phyloP scores from a whole-genome alignment of 345 rosid genomes.

The Boechera divaricarpa region DNA sequence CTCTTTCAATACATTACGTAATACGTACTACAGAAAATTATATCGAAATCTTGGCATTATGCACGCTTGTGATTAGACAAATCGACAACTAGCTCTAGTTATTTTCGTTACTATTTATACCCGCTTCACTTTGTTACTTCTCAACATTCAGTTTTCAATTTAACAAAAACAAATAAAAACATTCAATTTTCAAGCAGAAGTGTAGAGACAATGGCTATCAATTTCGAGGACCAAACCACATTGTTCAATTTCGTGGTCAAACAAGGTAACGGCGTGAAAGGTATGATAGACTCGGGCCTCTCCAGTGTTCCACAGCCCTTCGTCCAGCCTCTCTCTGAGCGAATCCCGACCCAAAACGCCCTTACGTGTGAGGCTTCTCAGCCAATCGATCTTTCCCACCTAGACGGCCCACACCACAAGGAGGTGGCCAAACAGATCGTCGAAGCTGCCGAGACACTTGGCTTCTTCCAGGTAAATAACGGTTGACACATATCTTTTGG shows the following conservation, averaged over 20 bases:
- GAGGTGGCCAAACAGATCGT: conserved; percentile 47
- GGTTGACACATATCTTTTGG: neutral
- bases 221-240: conserved; percentile 45
- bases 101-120: conserved; percentile 19
- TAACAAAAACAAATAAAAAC: neutral
- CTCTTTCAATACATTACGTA: neutral
- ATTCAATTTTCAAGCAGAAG: conserved; percentile 11
- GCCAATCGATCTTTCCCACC: conserved; percentile 55
- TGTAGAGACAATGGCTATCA: conserved; percentile 24
- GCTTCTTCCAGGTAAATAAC: conserved; percentile 53
- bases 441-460: conserved; percentile 57
- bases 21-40: neutral
- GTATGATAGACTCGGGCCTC: conserved; percentile 57
- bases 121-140: conserved; percentile 6
- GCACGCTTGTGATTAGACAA: conserved; percentile 23
- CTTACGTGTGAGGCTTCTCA: conserved; percentile 17
- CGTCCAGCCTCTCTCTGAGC: conserved; percentile 50
- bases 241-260: conserved; percentile 57
- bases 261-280: conserved; percentile 64
- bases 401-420: conserved; percentile 51
- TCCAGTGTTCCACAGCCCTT: conserved; percentile 51
- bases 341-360: conserved; percentile 49
- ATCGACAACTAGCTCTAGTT: neutral
- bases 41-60: conserved; percentile 31
- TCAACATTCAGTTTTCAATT: conserved; percentile 15